Evolutionary conservation across 2,329 filamentous ascomycete genomes (phyloP).

Genomic region (Pochonia chlamydosporia): DNA sequence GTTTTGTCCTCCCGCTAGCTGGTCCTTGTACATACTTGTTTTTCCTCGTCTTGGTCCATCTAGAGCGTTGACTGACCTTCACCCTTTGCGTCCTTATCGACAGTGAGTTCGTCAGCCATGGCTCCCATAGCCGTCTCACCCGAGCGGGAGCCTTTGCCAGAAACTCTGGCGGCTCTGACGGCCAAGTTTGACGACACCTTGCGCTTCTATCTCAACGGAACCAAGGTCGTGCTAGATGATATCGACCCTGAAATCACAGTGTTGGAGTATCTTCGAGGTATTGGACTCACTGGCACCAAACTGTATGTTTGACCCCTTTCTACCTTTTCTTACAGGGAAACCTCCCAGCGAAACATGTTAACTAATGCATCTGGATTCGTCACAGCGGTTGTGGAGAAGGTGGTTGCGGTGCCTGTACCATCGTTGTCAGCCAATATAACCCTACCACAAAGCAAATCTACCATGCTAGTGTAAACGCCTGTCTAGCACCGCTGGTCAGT

Average conservation of each 20-base stretch:
- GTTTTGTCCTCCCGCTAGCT: background rate
- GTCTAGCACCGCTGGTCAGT: conserved; percentile 84
- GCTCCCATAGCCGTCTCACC: conserved; percentile 51
- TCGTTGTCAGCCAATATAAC: conserved; percentile 90
- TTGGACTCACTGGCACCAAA: conserved; percentile 93
- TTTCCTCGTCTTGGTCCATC: background rate
- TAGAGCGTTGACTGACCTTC: background rate
- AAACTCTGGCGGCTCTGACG: conserved; percentile 48
- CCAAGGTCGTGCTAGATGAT: conserved; percentile 76
- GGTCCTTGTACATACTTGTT: background rate
- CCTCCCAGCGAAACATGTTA: background rate
- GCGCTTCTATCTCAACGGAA: conserved; percentile 92
- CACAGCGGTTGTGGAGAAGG: conserved; percentile 82
- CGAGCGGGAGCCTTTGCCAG: conserved; percentile 30
- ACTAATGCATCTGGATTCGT: background rate
- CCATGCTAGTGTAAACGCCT: conserved; percentile 95
- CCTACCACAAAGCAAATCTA: conserved; percentile 90
- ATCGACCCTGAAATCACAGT: conserved; percentile 89
- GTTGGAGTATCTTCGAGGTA: conserved; percentile 85
- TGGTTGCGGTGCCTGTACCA: conserved; percentile 92
- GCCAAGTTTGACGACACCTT: conserved; percentile 80
- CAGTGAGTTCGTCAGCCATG: conserved; percentile 31
- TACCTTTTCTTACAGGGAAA: background rate
- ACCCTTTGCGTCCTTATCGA: background rate
- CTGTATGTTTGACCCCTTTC: conserved; percentile 41